These are phyloP conservation scores for Fusarium sp. DNA, from an alignment of 2,329 filamentous ascomycete species.

Conservation along the genomic window DNA sequence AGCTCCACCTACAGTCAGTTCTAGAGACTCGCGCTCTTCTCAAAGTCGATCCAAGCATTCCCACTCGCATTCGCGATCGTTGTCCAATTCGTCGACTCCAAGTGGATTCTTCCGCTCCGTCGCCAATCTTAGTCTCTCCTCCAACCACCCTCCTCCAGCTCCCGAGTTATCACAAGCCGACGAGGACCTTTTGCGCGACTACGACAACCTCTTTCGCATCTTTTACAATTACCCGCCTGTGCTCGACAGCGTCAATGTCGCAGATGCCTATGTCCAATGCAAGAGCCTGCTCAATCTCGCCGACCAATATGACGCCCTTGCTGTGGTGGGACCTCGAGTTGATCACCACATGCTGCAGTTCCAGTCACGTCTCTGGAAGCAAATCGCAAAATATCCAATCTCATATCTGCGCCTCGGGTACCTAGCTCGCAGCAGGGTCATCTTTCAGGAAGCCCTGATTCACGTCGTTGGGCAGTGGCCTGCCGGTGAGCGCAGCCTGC, in stretches of 20 bases:
- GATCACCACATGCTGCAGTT: conserved; percentile 96
- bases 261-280: conserved; percentile 92
- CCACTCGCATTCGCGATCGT: conserved; percentile 60
- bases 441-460: conserved; percentile 88
- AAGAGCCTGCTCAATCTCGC: conserved; percentile 88
- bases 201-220: conserved; percentile 94
- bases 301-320: conserved; percentile 94
- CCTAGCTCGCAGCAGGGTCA: conserved; percentile 83
- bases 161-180: conserved; percentile 69
- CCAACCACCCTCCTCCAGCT: conserved; percentile 59
- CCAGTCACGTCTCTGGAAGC: conserved; percentile 90
- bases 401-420: conserved; percentile 92
- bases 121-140: conserved; percentile 75
- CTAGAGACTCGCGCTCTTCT: conserved; percentile 60
- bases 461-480: conserved; percentile 98
- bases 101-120: conserved; percentile 85
- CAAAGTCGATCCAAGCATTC: conserved; percentile 52
- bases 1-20: conserved; percentile 39
- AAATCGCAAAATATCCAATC: conserved; percentile 95
- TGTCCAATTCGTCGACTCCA: conserved; percentile 60
- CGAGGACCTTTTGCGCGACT: conserved; percentile 86
- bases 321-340: conserved; percentile 88
- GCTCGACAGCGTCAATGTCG: conserved; percentile 88
- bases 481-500: conserved; percentile 80
- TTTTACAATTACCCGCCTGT: conserved; percentile 93